Percentiles rank a stretch among this genome's conserved stretches.
These are phyloP conservation scores for Yamadazyma taylorii DNA, from an alignment of 1,139 yeast species.

Conservation along the genomic window DNA sequence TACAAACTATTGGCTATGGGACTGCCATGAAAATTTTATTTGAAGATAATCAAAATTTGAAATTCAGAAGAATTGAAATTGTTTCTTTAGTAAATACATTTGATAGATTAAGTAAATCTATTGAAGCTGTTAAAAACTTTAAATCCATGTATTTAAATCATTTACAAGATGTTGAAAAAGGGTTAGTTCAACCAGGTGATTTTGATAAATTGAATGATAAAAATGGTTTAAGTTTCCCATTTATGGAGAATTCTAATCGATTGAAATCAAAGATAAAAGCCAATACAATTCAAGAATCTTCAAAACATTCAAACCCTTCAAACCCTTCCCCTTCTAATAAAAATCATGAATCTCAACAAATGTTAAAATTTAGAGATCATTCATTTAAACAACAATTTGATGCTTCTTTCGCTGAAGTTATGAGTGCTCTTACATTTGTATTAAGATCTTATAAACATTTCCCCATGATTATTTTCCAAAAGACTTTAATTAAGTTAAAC, in stretches of 20 bases:
- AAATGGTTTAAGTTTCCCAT: constrained; percentile 45
- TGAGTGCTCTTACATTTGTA: constrained; percentile 67
- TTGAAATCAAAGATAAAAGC: constrained; percentile 13
- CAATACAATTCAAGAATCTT: constrained; percentile 5
- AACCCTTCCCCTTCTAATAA: too few relatives aligned
- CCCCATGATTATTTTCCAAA: constrained; percentile 60
- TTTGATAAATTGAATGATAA: constrained; percentile 32
- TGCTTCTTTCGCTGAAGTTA: constrained; percentile 54
- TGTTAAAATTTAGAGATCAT: constrained; percentile 9
- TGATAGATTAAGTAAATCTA: constrained; percentile 84
- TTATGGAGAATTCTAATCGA: constrained; percentile 21
- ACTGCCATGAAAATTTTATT: constrained; percentile 89
- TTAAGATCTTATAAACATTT: constrained; percentile 64
- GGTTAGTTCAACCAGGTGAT: constrained; percentile 43
- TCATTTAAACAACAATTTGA: constrained; percentile 31
- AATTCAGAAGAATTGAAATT: constrained; percentile 78
- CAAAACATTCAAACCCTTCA: constrained; percentile 4
- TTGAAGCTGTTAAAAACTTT: constrained; percentile 72
- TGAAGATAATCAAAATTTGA: constrained; percentile 52
- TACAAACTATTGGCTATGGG: constrained; percentile 96
- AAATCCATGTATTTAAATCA: constrained; percentile 52
- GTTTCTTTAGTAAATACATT: constrained; percentile 90
- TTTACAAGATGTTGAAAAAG: constrained; percentile 41
- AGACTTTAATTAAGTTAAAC: constrained; percentile 48
- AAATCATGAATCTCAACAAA: too few relatives aligned